phyloP scores from a whole-genome alignment of 129 eudicot species.

The Tagetes erecta region DNA sequence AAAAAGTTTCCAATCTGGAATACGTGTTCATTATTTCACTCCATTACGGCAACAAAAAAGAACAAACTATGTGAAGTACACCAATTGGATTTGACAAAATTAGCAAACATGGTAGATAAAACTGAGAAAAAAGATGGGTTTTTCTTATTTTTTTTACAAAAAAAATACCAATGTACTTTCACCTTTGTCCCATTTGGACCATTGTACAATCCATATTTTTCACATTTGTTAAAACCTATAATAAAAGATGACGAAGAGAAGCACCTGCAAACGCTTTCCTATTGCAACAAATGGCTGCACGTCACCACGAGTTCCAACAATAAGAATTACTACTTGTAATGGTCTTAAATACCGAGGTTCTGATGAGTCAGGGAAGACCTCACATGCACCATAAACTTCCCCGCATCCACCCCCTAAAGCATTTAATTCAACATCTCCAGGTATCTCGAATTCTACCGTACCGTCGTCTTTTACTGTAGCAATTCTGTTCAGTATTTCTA shows the following conservation, averaged over 20 bases:
- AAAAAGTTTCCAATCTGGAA: not conserved
- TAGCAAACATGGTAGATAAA: constrained; percentile 14
- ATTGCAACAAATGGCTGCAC: constrained; percentile 98
- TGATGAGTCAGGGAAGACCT: constrained; percentile 53
- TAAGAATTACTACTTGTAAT: constrained; percentile 83
- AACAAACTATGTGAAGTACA: not conserved
- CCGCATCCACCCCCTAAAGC: constrained; percentile 47
- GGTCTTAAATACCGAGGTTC: constrained; percentile 85
- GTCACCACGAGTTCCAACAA: constrained; percentile 99
- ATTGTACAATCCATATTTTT: constrained; percentile 20
- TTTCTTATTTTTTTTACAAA: not conserved
- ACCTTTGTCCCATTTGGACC: not conserved
- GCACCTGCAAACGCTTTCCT: constrained; percentile 93
- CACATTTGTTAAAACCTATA: constrained; percentile 16
- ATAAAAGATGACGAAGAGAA: not conserved
- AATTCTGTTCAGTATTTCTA: constrained; percentile 84
- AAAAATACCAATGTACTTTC: not conserved
- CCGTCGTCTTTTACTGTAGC: constrained; percentile 96
- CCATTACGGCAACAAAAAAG: constrained; percentile 1
- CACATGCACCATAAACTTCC: constrained; percentile 45
- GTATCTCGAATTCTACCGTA: constrained; percentile 92
- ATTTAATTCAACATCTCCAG: constrained; percentile 70
- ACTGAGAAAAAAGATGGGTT: not conserved
- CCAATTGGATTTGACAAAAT: constrained; percentile 2
- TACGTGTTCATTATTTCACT: constrained; percentile 11